These are phyloP conservation scores for Xerocomus minutiporus DNA, from an alignment of 1,284 basidiomycete genomes.

Conservation along the genomic window DNA sequence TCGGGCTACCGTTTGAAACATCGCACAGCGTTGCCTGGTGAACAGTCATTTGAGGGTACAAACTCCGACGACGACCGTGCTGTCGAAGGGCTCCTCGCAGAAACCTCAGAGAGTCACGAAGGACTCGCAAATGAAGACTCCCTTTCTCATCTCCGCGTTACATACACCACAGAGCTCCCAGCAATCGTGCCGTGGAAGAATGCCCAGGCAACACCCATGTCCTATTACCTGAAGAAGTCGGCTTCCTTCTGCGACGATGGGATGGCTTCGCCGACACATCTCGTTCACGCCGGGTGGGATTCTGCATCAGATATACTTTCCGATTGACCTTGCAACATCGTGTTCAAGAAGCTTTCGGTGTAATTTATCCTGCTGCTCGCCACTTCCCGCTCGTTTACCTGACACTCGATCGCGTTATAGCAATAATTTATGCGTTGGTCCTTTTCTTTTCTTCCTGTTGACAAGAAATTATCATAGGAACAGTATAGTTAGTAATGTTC, in stretches of 20 bases:
- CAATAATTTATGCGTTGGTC: conserved; percentile 27
- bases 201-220: conserved; percentile 35
- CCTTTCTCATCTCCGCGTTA: conserved; percentile 37
- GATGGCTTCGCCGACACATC: conserved; percentile 40
- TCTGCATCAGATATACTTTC: conserved; percentile 44
- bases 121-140: conserved; percentile 30
- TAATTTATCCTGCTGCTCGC: conserved; percentile 26
- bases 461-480: conserved; percentile 25
- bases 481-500: conserved; percentile 34
- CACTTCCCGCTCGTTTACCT: conserved; percentile 20
- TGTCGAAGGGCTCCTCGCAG: conserved; percentile 33
- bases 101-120: conserved; percentile 31
- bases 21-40: conserved; percentile 26
- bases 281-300: conserved; percentile 59
- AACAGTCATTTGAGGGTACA: conserved; percentile 34
- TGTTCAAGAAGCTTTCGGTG: conserved; percentile 9
- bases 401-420: conserved; percentile 20
- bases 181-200: conserved; percentile 41
- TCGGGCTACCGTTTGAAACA: conserved; percentile 26
- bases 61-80: conserved; percentile 36
- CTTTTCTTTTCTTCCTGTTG: conserved; percentile 5
- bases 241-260: conserved; percentile 38
- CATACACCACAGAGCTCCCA: conserved; percentile 34
- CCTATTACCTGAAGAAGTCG: conserved; percentile 36
- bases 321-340: conserved; percentile 24